A percentile compares a stretch with the other conserved stretches of the same genome.
These are phyloP conservation scores for Olyra latifolia DNA, from an alignment of 176 grass and related monocot genomes.

Conservation along the genomic window DNA sequence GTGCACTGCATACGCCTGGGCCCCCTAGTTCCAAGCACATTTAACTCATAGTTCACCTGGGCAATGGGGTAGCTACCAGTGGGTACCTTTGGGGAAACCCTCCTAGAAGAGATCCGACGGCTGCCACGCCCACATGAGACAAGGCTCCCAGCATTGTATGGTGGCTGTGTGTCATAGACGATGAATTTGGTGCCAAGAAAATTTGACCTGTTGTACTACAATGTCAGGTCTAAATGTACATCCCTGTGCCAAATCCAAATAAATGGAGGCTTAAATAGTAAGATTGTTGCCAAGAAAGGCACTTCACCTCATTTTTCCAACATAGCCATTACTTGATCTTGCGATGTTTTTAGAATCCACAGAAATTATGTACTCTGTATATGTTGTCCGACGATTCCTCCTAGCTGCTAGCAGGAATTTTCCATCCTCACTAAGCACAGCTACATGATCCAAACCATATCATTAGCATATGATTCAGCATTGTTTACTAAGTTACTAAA, in stretches of 20 bases:
- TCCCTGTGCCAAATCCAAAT: background rate
- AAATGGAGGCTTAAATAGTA: conserved; percentile 11
- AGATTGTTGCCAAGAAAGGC: conserved; percentile 8
- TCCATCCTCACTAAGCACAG: conserved; percentile 73
- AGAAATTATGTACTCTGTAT: conserved; percentile 84
- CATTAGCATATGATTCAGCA: conserved; percentile 3
- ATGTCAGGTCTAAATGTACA: conserved; percentile 30
- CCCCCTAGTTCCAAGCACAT: conserved; percentile 74
- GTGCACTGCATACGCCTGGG: conserved; percentile 80
- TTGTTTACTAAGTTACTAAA: conserved; percentile 7
- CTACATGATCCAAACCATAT: conserved; percentile 45
- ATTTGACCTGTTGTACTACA: conserved; percentile 69
- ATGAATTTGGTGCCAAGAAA: conserved; percentile 84
- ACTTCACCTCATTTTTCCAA: conserved; percentile 86
- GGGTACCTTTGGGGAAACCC: conserved; percentile 79
- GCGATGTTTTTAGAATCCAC: conserved; percentile 76
- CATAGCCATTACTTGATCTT: conserved; percentile 69
- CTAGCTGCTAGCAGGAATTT: conserved; percentile 87
- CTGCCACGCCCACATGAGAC: conserved; percentile 19
- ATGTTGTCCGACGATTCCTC: conserved; percentile 72
- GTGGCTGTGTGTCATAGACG: conserved; percentile 61
- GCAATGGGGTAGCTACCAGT: conserved; percentile 66
- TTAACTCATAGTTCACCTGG: conserved; percentile 77
- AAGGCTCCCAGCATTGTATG: conserved; percentile 51
- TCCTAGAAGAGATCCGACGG: conserved; percentile 60